Base-by-base conservation (phyloP, 2,329 filamentous ascomycete genomes). In the Neoscytalidium dimidiatum region DNA sequence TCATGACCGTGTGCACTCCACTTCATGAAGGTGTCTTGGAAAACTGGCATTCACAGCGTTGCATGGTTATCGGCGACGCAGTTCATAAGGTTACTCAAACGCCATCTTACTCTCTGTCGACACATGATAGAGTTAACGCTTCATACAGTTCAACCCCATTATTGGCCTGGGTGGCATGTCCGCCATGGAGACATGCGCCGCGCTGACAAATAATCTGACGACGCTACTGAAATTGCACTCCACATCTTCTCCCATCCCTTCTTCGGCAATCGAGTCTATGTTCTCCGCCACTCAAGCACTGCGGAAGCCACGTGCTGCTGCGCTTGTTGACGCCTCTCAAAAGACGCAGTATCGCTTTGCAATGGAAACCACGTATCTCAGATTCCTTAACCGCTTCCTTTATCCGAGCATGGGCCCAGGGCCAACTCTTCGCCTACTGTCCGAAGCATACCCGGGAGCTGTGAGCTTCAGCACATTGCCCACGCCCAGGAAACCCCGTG, bases 71-170 rank as follows among this genome's bases (percentile, higher is more conserved):
- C n/a, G 57, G 57, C 13, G 57, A 61, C 17, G 57, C 57, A 3
- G 57, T 49, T 11, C 57, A 61, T 29, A 61, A 61, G 35, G 51
- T 56, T 19, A n/a, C 7, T 56, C 4, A 7, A n/a, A n/a, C 19
- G 4, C 3, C 17, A 7, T 29, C 46, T n/a, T 29, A 26, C 14
- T 17, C 3, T 8, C 26, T 14, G 8, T 29, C 17, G 4, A 26
- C 26, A 38, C 51, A n/a, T n/a, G n/a, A n/a, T n/a, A n/a, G n/a
- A n/a, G n/a, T n/a, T 56, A 26, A 56, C 21, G 9, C n/a, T n/a
- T 29, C 6, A 6, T 35, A n/a, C 26, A 56, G 56, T 49, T 61
- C 57, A 61, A 61, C 17, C 57, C 57, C 28, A 61, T 61, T 14
- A 48, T 48, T 26, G 57, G 57, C 4, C 44, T 48, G 3, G 57